These are phyloP conservation scores for Citropsis articulata DNA, from an alignment of 345 rosid species.

Conservation along the genomic window DNA sequence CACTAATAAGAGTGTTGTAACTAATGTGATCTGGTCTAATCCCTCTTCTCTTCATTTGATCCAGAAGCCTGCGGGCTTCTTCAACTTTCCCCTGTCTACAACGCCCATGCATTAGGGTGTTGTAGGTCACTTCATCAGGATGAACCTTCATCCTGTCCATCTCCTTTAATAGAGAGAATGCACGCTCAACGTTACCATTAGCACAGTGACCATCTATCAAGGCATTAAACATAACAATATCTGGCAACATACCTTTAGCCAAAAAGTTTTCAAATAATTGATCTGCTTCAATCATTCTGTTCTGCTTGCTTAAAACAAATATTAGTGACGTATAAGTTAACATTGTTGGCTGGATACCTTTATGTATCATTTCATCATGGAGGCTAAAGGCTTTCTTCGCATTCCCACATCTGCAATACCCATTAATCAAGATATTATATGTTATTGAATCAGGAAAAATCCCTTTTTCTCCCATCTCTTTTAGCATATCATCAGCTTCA, in stretches of 20 bases:
- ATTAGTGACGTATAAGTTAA: constrained; percentile 79
- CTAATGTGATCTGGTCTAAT: constrained; percentile 79
- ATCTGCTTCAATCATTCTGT: constrained; percentile 73
- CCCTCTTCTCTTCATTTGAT: constrained; percentile 79
- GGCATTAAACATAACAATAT: constrained; percentile 71
- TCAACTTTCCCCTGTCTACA: constrained; percentile 81
- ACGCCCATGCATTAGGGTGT: constrained; percentile 80
- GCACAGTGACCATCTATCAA: constrained; percentile 81
- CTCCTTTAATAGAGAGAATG: constrained; percentile 59
- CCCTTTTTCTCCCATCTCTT: constrained; percentile 65
- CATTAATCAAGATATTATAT: constrained; percentile 82
- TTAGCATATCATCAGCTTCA: constrained; percentile 60
- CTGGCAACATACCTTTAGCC: constrained; percentile 45
- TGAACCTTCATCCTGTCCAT: constrained; percentile 62
- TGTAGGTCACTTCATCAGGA: constrained; percentile 91
- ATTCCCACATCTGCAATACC: constrained; percentile 70
- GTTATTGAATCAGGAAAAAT: constrained; percentile 61
- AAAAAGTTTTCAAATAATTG: constrained; percentile 60
- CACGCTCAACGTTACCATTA: constrained; percentile 62
- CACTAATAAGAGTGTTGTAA: constrained; percentile 87
- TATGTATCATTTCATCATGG: constrained; percentile 60
- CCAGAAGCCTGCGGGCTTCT: constrained; percentile 80
- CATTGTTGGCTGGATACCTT: constrained; percentile 63
- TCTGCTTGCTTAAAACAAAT: constrained; percentile 57
- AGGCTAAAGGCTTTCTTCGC: constrained; percentile 64